A percentile compares a stretch with the other conserved stretches of the same genome.
These are phyloP conservation scores for Erythrobasidium hasegawianum DNA, from an alignment of 1,284 basidiomycete genomes.

Conservation along the genomic window DNA sequence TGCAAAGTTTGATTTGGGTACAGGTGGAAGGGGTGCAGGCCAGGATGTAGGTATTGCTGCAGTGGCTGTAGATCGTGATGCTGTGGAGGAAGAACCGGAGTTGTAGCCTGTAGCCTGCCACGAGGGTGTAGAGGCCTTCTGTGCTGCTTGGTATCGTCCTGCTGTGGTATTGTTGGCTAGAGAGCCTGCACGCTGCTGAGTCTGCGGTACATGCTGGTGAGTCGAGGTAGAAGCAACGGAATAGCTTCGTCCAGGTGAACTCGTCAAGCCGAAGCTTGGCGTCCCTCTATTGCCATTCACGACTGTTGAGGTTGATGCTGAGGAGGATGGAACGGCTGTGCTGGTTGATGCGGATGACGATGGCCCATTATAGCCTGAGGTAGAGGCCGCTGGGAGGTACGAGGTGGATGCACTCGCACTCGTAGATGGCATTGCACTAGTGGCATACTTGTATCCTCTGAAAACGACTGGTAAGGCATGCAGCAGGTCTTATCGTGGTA, in stretches of 20 bases:
- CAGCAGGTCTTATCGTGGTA: neutral
- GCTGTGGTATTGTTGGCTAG: neutral
- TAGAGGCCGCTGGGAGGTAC: neutral
- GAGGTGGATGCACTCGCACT: too few relatives aligned
- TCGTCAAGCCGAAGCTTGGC: constrained; percentile 14
- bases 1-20: constrained; percentile 1
- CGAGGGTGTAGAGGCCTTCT: neutral
- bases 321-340: neutral
- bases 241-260: constrained; percentile 15
- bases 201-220: neutral
- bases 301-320: neutral
- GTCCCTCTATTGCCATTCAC: neutral
- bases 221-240: neutral
- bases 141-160: neutral
- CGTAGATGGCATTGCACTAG: too few relatives aligned
- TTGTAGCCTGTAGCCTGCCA: neutral
- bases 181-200: neutral
- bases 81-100: too few relatives aligned
- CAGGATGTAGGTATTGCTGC: constrained; percentile 11
- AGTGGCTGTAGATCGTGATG: neutral
- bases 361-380: neutral
- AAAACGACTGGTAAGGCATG: neutral
- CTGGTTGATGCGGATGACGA: neutral
- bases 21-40: constrained; percentile 18
- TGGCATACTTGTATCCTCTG: neutral